Base-by-base conservation (phyloP, 2,329 filamentous ascomycete genomes). In the Cercospora sp. region DNA sequence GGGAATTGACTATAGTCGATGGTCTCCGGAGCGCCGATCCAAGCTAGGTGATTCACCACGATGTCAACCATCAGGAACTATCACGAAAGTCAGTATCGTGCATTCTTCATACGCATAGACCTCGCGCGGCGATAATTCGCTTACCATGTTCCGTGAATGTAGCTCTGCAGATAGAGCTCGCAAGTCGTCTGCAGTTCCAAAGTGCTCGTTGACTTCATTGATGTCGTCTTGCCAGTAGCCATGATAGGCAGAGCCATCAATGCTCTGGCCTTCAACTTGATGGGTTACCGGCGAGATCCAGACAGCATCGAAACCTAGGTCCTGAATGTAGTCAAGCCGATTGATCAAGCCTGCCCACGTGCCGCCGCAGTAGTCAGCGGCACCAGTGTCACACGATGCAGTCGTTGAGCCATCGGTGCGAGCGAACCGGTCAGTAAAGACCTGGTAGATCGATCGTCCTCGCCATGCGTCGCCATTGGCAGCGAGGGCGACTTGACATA, bases 261-360 rank as follows among this genome's bases (percentile, higher is more conserved):
- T 71, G 63, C 76, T 79, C 73, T 79, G 69, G 68, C 72, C 66
- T 7, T 81, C 76, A 20, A 83, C 74, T 61, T 83, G 80, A 53
- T 78, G 73, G 1, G 86, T 83, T n/a, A 88, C 81, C 0, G 86
- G 87, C 1, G 85, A 87, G 69, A 88, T 87, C 84, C 81, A 83
- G 45, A 74, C 67, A 33, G 72, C 73, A 58, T 76, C 74, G 67
- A 75, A 76, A 36, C 72, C 74, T 85, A 74, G 72, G 57, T 83
- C 83, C 73, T 87, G 81, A 75, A 90, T 89, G 75, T 89, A 89
- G 76, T 89, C 87, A 48, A 90, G 82, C 69, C 86, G 83, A 68
- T 85, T 82, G 71, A 84, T 81, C 31, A 90, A 81, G 6, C 88
- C 88, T 63, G 80, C 77, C 74, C 85, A 90, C 0, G 85, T 87